A percentile compares a stretch with the other conserved stretches of the same genome.
These are phyloP conservation scores for Boletus sp. DNA, from an alignment of 768 basidiomycete genomes.

Conservation along the genomic window DNA sequence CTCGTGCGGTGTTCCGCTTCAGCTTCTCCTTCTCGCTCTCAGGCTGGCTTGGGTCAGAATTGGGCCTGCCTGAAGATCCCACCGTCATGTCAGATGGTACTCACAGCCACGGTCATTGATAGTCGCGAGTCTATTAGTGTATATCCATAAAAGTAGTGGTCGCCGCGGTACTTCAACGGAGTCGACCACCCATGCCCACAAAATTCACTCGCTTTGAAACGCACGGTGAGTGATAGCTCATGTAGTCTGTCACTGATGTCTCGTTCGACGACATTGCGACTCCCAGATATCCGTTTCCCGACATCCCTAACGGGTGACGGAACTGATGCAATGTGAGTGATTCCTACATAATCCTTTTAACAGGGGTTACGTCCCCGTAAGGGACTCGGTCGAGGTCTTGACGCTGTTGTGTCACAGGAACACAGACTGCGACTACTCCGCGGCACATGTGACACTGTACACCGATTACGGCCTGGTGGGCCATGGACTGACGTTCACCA, in stretches of 20 bases:
- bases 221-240: conserved; percentile 43
- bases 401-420: conserved; percentile 51
- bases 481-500: conserved; percentile 90
- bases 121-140: too few species aligned
- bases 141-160: neutral
- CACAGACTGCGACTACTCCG: conserved; percentile 90
- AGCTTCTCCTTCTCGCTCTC: neutral
- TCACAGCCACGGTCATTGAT: neutral
- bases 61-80: neutral
- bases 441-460: conserved; percentile 76
- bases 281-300: conserved; percentile 80
- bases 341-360: too few species aligned
- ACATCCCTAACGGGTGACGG: conserved; percentile 90
- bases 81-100: neutral
- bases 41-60: neutral
- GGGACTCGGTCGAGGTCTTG: neutral
- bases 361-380: neutral
- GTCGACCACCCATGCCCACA: conserved; percentile 9
- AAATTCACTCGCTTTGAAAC: conserved; percentile 54
- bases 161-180: conserved; percentile 4
- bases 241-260: neutral
- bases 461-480: conserved; percentile 66
- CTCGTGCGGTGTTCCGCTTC: neutral
- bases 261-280: neutral
- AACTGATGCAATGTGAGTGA: conserved; percentile 79